Conservation (phyloP, 2,329 filamentous ascomycete species). For the Aspergillus proliferans region DNA sequence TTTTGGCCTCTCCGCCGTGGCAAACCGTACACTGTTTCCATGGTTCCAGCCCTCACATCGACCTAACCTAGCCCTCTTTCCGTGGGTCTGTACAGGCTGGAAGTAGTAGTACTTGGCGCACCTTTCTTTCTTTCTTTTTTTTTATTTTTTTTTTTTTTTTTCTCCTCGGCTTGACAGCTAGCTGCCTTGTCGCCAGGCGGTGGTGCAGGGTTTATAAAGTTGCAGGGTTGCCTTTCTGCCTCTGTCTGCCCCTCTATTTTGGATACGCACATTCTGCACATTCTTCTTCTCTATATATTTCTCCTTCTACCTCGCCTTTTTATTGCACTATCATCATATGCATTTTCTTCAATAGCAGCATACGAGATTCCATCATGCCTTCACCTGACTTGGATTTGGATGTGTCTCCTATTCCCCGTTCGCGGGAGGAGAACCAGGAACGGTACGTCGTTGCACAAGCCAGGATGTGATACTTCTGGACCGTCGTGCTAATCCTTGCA, state of each 20-base stretch:
- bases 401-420: constrained; percentile 28
- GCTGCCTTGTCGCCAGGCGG: background rate
- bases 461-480: too few relatives aligned
- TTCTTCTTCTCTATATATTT: background rate
- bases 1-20: background rate
- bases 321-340: background rate
- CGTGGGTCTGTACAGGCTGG: background rate
- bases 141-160: background rate
- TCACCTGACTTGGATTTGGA: constrained; percentile 26
- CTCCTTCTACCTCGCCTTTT: background rate
- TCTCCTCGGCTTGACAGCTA: background rate
- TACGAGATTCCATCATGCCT: constrained; percentile 7
- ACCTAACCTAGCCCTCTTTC: background rate
- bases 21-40: background rate
- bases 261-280: background rate
- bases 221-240: background rate
- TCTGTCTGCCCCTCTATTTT: background rate
- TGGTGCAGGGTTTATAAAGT: background rate
- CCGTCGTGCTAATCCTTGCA: constrained; percentile 24
- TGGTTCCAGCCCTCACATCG: background rate
- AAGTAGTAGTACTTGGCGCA: background rate
- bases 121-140: background rate
- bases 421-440: constrained; percentile 41
- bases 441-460: constrained; percentile 23
- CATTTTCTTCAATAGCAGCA: background rate